phyloP scores from a whole-genome alignment of 1,284 basidiomycete species.

The Tilletia setariae region DNA sequence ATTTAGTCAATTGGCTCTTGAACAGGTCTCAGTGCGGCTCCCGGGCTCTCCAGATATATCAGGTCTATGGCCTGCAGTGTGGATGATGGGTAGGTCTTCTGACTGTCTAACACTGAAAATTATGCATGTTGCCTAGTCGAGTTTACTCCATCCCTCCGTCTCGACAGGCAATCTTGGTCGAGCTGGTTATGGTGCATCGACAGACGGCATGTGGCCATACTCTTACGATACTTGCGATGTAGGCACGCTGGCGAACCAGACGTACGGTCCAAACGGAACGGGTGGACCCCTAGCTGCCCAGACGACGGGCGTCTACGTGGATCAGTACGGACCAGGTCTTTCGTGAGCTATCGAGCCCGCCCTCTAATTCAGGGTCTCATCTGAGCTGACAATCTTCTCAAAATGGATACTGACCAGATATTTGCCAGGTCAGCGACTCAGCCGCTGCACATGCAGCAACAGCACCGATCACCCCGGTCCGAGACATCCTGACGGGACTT shows the following conservation, averaged over 20 bases:
- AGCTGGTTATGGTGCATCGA: conserved; percentile 51
- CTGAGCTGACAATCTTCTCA: conserved; percentile 3
- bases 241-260: conserved; percentile 71
- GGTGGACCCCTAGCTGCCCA: conserved; percentile 46
- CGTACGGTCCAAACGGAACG: background rate
- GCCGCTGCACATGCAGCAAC: conserved; percentile 67
- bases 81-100: conserved; percentile 1
- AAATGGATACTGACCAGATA: conserved; percentile 48
- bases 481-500: conserved; percentile 64
- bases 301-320: conserved; percentile 39
- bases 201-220: conserved; percentile 71
- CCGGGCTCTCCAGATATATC: conserved; percentile 67
- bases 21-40: conserved; percentile 66
- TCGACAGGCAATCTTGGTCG: conserved; percentile 60
- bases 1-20: background rate
- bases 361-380: background rate
- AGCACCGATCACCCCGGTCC: conserved; percentile 77
- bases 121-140: background rate
- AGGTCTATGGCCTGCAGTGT: conserved; percentile 65
- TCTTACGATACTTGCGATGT: conserved; percentile 69
- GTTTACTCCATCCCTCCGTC: conserved; percentile 60
- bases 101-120: background rate
- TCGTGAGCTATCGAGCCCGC: conserved; percentile 11
- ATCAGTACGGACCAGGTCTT: conserved; percentile 37
- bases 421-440: conserved; percentile 74